phyloP scores from a whole-genome alignment of 345 rosid species.

The Turnera subulata region DNA sequence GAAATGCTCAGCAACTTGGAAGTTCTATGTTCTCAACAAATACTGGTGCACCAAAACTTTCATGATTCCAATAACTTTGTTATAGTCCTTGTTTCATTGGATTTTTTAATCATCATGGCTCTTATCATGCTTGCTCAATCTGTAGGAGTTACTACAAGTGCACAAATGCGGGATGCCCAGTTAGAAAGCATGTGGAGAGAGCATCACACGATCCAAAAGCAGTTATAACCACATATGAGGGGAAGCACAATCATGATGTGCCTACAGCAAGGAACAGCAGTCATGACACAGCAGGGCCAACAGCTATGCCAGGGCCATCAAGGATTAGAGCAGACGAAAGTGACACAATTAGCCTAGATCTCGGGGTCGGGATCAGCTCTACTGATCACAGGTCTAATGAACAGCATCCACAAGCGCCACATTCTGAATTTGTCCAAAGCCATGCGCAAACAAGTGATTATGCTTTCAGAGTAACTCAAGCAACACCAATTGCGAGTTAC shows the following conservation, averaged over 20 bases:
- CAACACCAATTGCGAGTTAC: conserved; percentile 40
- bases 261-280: conserved; percentile 66
- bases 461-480: conserved; percentile 49
- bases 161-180: conserved; percentile 89
- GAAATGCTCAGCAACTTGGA: too few relatives aligned
- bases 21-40: too few relatives aligned
- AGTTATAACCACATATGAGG: conserved; percentile 96
- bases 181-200: conserved; percentile 97
- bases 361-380: conserved; percentile 80
- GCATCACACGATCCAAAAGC: conserved; percentile 99
- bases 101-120: background rate
- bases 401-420: conserved; percentile 31
- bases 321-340: conserved; percentile 55
- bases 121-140: background rate
- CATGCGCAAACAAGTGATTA: conserved; percentile 41
- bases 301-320: conserved; percentile 31
- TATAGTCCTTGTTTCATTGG: too few relatives aligned
- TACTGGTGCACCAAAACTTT: too few relatives aligned
- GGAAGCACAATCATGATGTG: conserved; percentile 94
- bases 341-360: conserved; percentile 84
- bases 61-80: too few relatives aligned
- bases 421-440: conserved; percentile 34
- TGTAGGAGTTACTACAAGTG: conserved; percentile 98
- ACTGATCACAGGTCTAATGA: conserved; percentile 43
- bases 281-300: conserved; percentile 57